Evolutionary conservation across 495 filamentous ascomycete species (phyloP), one percentile per base, ranked within the genome.

Genomic region (Neurospora terricola): DNA sequence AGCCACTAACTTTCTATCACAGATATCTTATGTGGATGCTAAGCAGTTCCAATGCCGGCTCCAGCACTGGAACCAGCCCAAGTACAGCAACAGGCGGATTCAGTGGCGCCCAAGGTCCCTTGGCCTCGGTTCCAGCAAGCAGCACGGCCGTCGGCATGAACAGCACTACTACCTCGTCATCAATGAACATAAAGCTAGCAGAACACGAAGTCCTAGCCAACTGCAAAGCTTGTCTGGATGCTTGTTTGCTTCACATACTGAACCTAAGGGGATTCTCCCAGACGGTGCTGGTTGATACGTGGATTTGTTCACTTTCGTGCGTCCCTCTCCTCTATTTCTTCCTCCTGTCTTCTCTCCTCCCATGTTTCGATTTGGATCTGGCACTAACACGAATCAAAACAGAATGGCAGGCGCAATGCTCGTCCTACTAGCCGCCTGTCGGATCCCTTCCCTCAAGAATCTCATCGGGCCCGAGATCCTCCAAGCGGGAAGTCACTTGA

Each of bases 301-400:
- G 84, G 84, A 84, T 85, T 36, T 86, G 83, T 72, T 83, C 84
- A 11, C 75, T 86, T 12, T 84, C 82, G 84, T 84, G 77, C 73
- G 83, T 82, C 70, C 10, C 27, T 30, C 27, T 70, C 45, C 10
- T 70, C 7, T 38, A 12, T n/a, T 8, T 36, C 1, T 21, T 42
- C n/a, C 16, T 9, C 18, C 30, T 21, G 23, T 16, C 34, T 27
- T 18, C 0, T 30, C 14, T 18, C 12, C 23, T 30, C 6, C 5
- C 21, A 5, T 4, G 23, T 43, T 34, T 18, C 11, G 14, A 30
- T 8, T 4, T 18, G 21, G 16, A n/a, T 18, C n/a, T 23, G 11
- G 7, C 34, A 36, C 39, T 76, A 38, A 72, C n/a, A 70, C 12
- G 10, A 23, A 16, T 1, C 1, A 38, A 23, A 38, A 66, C 38